A percentile compares a stretch with the other conserved stretches of the same genome.
phyloP scores from a whole-genome alignment of 1,284 basidiomycete genomes.

The Leccinum pallidistipes region DNA sequence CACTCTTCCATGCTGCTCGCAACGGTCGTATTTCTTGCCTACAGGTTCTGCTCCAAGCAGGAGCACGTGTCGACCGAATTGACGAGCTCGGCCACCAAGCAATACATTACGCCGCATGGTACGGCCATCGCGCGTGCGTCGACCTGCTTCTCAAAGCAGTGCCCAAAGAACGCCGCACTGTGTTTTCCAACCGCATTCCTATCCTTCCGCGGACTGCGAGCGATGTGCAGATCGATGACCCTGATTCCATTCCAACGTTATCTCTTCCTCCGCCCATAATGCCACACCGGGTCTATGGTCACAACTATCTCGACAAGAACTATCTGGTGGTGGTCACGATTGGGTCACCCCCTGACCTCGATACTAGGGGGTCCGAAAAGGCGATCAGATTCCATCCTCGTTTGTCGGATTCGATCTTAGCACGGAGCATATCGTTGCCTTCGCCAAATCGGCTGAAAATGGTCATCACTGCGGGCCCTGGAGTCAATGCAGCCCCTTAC shows the following conservation, averaged over 20 bases:
- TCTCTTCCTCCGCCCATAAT: conserved; percentile 98
- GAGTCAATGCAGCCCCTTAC: conserved; percentile 84
- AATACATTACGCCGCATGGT: conserved; percentile 97
- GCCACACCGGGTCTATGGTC: conserved; percentile 89
- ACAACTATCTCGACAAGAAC: conserved; percentile 89
- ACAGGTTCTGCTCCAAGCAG: conserved; percentile 74
- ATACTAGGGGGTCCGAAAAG: conserved; percentile 26
- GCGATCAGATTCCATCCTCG: conserved; percentile 70
- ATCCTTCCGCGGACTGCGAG: conserved; percentile 17
- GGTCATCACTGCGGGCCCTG: conserved; percentile 83
- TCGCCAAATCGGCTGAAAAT: conserved; percentile 87
- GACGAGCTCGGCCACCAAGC: conserved; percentile 90
- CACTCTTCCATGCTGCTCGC: conserved; percentile 93
- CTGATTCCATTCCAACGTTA: conserved; percentile 90
- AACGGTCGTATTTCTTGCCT: conserved; percentile 84
- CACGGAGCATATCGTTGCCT: conserved; percentile 49
- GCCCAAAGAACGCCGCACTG: conserved; percentile 21
- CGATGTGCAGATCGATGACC: conserved; percentile 46
- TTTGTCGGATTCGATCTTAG: conserved; percentile 60
- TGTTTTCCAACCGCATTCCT: conserved; percentile 13
- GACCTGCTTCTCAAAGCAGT: conserved; percentile 64
- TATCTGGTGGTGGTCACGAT: conserved; percentile 88
- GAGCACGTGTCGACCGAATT: conserved; percentile 68
- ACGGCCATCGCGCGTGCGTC: conserved; percentile 85
- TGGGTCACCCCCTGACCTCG: conserved; percentile 57